Percentiles rank a stretch among this genome's conserved stretches.
Conservation (phyloP, 2,329 filamentous ascomycete genomes). For the Cytospora schulzeri region DNA sequence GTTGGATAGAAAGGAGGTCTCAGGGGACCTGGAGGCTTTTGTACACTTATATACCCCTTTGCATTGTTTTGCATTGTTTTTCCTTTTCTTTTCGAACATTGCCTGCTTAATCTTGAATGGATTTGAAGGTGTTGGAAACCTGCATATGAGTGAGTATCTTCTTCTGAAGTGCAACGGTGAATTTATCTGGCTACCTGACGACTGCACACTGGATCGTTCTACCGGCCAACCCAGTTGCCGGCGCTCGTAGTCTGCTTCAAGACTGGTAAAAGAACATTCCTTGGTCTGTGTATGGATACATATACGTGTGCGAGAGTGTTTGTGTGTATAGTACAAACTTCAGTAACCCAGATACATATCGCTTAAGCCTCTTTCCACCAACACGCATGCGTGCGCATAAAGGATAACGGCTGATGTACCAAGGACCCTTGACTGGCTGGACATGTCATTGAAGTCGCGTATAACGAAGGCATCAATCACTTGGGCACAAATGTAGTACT, state of each 20-base stretch:
- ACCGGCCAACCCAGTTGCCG: too few relatives aligned
- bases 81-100: background rate
- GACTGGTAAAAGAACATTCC: too few relatives aligned
- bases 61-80: conserved; percentile 15
- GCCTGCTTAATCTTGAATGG: background rate
- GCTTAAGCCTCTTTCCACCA: background rate
- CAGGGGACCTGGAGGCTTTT: conserved; percentile 16
- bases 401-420: background rate
- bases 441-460: background rate
- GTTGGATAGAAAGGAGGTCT: background rate
- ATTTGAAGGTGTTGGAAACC: background rate
- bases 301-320: too few relatives aligned
- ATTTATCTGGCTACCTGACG: too few relatives aligned
- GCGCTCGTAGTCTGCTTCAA: too few relatives aligned
- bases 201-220: too few relatives aligned
- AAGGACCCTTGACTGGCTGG: background rate
- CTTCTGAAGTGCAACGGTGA: background rate
- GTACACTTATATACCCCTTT: conserved; percentile 32
- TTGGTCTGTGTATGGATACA: too few relatives aligned
- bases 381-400: background rate
- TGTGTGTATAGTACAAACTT: too few relatives aligned
- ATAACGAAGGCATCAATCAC: background rate
- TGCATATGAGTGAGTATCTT: background rate
- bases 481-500: background rate
- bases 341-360: background rate